phyloP scores from a whole-genome alignment of 306 rosid genomes.

The Cucumis sativus region Cucumber_9930_V3 NC_026656.2:16884001-16884500 shows the following conservation, averaged over 20 bases:
- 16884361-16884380: conserved; percentile 55
- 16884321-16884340: conserved; percentile 34
- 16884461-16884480: conserved; percentile 37
- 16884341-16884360: conserved; percentile 40
- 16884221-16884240: background rate
- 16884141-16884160: background rate
- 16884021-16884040: background rate
- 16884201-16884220: background rate
- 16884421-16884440: background rate
- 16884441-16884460: conserved; percentile 3
- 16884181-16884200: background rate
- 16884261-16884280: background rate
- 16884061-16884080: background rate
- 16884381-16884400: background rate
- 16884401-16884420: conserved; percentile 7
- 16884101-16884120: background rate
- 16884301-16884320: conserved; percentile 28
- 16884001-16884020: background rate
- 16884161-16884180: background rate
- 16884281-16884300: background rate
- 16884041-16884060: background rate
- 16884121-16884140: background rate
- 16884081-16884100: background rate
- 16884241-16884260: background rate
- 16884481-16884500: conserved; percentile 51